Evolutionary conservation across 345 rosid genomes (phyloP).

Genomic region (Schrenkiella parvula): DNA sequence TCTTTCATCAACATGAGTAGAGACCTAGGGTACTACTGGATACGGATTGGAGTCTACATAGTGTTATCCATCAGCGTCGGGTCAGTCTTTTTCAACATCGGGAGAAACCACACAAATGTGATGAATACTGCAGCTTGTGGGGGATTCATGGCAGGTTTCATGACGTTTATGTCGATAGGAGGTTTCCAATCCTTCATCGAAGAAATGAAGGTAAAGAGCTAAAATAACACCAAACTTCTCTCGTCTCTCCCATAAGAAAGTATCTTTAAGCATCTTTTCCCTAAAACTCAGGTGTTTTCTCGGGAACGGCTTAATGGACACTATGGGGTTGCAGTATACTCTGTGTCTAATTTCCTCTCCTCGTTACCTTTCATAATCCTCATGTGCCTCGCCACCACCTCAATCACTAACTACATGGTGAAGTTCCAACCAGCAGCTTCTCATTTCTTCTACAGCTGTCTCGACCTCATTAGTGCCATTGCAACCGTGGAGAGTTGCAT

Average conservation of each 20-base stretch:
- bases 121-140: conserved; percentile 64
- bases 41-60: conserved; percentile 66
- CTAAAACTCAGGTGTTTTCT: conserved; percentile 50
- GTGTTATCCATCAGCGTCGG: conserved; percentile 68
- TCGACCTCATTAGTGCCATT: conserved; percentile 53
- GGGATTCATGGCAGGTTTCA: conserved; percentile 67
- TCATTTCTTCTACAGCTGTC: conserved; percentile 51
- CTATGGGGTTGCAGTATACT: conserved; percentile 67
- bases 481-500: conserved; percentile 78
- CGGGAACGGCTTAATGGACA: conserved; percentile 68
- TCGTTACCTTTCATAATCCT: conserved; percentile 62
- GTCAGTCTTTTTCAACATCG: conserved; percentile 55
- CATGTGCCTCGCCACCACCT: conserved; percentile 45
- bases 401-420: conserved; percentile 61
- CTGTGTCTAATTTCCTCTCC: conserved; percentile 65
- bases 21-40: conserved; percentile 85
- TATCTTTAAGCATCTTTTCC: neutral
- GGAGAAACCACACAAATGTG: conserved; percentile 54
- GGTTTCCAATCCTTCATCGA: conserved; percentile 90
- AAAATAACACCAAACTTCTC: neutral
- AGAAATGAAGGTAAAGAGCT: conserved; percentile 61
- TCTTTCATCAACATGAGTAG: conserved; percentile 77
- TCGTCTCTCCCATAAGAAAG: neutral
- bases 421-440: conserved; percentile 51
- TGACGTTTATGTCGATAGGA: conserved; percentile 85